Evolutionary conservation across 306 rosid species (phyloP), one percentile per base, ranked within the genome.

Genomic region (Amphicarpaea edgeworthii): DNA sequence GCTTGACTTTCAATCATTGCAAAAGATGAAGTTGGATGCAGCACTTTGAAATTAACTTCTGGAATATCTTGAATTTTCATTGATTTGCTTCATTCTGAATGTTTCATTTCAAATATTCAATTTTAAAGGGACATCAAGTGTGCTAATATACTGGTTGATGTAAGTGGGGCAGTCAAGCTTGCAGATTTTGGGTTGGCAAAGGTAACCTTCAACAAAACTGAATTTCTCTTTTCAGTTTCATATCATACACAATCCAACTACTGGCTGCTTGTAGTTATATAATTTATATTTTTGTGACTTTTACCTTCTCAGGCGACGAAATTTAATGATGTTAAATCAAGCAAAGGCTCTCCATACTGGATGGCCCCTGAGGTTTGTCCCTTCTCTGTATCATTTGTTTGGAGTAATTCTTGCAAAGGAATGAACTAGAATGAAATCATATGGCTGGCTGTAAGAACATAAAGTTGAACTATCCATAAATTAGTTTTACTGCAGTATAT

Each of bases 181-280:
- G 91, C 91, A 58, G 91, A 87, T 87, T 87, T 87, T 85, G 91
- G 91, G 45, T 79, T 87, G 82, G 91, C 91, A 38, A 87, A 85
- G 91, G 91, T 87, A 82, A 16, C 26, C 17, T 46, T 79, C 32
- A 23, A n/a, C 46, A 20, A 71, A 49, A 55, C 64, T 64, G 66
- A 60, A 12, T 64, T 75, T 72, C 59, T 55, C 46, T 76, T 70
- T 68, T 34, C 14, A 41, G 7, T 7, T 1, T 45, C 54, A 61
- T 30, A 37, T 42, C 32, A 21, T 77, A 23, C 23, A 38, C 24
- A 73, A 21, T 73, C 47, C 30, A 58, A 65, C 42, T 50, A 68
- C 46, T 67, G 61, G 47, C 20, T 20, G 17, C 60, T 53, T 51
- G n/a, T n/a, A n/a, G n/a, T n/a, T n/a, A n/a, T n/a, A 63, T 57